Base-by-base conservation (phyloP, 768 basidiomycete genomes). In the Sarcodon sp. region DNA sequence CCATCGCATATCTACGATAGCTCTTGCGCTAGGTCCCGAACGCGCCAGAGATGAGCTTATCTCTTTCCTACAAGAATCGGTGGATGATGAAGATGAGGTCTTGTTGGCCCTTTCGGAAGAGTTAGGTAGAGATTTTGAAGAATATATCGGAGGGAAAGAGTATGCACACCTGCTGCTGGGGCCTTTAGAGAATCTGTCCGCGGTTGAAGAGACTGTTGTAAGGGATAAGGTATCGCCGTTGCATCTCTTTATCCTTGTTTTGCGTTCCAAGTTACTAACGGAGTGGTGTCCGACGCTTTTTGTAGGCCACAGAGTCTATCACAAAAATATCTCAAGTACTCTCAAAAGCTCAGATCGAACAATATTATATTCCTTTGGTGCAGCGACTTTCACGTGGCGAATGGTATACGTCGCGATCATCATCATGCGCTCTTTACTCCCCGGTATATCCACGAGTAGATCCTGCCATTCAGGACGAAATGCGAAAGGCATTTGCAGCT, bases 41-140 rank as follows among this genome's bases (percentile, higher is more conserved):
- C 87, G 96, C 56, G 88, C 93, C 27, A 80, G 96, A 53, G 87
- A 91, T 48, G 96, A 99, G 63, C 79, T 99, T 56, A 78, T 99
- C 53, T 89, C 92, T 1, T 99, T 99, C 71, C 78, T 99, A 47
- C 90, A 92, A 68, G 94, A 99, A 60, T 93, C 91, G n/a, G 82
- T 99, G 55, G 96, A 99, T 64, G 96, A 99, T 59, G 96, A 99
- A 66, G 96, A 99, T 64, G 96, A 99, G 60, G 93, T 99, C 32
- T 71, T 99, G 37, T 75, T 99, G 39, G 94, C 93, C 6, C 71
- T 99, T 45, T 91, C 94, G 15, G 94, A 98, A 56, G 96, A 98
- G 62, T 69, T 99, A 16, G 96, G 96, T 36, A 77, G 77, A 61
- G 82, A 77, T 60, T 94, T 98, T 57, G 84, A 91, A 58, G 88